Evolutionary conservation across 176 grass and related monocot genomes (phyloP).

Genomic region (Triticum turgidum): DNA sequence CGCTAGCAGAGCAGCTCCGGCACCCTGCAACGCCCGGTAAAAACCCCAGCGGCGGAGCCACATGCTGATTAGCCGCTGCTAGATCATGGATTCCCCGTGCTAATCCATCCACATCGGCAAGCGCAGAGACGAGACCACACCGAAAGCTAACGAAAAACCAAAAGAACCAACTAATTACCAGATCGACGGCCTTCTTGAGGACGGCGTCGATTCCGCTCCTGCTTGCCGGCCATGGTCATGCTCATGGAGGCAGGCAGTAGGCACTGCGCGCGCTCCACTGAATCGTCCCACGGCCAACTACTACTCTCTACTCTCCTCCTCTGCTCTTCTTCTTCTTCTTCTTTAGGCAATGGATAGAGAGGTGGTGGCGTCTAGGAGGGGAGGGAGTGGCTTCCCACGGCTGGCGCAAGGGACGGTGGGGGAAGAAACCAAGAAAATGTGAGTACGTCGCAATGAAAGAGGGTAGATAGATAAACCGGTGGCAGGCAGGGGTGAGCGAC

Average conservation of each 20-base stretch:
- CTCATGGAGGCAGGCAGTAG: background rate
- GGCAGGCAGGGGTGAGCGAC: too few species aligned
- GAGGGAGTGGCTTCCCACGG: background rate
- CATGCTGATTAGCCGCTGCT: background rate
- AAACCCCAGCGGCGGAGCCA: background rate
- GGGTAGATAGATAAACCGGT: too few species aligned
- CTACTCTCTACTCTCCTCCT: background rate
- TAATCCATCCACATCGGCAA: background rate
- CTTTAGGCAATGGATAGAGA: slow-evolving; percentile 3
- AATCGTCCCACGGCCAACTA: too few species aligned
- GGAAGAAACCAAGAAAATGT: too few species aligned
- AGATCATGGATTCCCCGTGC: background rate
- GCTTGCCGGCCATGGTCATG: slow-evolving; percentile 35
- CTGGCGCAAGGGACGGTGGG: too few species aligned
- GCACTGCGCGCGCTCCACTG: too few species aligned
- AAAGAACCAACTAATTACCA: background rate
- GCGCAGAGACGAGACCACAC: too few species aligned
- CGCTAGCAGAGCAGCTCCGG: background rate
- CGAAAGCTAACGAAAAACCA: background rate
- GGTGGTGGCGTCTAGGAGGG: background rate
- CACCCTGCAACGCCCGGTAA: background rate
- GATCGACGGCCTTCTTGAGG: slow-evolving; percentile 57
- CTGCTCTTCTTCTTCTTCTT: background rate
- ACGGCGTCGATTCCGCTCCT: slow-evolving; percentile 50
- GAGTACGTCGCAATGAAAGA: too few species aligned